Evolutionary conservation across 2,329 filamentous ascomycete genomes (phyloP).

Genomic region (Colletotrichum gigasporum): DNA sequence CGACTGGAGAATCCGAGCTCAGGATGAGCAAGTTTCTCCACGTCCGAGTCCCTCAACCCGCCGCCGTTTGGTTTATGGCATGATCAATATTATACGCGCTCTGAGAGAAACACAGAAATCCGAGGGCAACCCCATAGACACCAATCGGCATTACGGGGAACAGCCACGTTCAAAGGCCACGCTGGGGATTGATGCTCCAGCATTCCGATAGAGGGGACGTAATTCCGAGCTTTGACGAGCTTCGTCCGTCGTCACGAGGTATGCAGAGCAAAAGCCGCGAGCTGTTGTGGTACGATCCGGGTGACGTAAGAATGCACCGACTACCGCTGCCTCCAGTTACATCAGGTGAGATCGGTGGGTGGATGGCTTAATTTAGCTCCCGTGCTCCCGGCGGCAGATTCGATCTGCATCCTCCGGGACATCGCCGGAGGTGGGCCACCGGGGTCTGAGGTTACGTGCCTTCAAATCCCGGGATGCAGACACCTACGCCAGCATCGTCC

Average conservation of each 20-base stretch:
- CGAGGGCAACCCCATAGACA: too few relatives aligned
- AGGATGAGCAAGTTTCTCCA: neutral
- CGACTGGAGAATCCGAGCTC: too few relatives aligned
- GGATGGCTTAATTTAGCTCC: conserved; percentile 6
- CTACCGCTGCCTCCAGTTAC: conserved; percentile 1
- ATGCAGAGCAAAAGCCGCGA: conserved; percentile 20
- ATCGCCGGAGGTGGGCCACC: conserved; percentile 11
- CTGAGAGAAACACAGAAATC: neutral
- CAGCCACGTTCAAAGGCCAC: neutral
- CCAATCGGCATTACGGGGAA: neutral
- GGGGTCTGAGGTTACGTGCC: conserved; percentile 16
- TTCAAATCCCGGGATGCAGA: conserved; percentile 24
- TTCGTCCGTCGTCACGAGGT: conserved; percentile 12
- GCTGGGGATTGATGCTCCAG: neutral
- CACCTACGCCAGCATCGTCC: conserved; percentile 14
- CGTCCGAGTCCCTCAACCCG: neutral
- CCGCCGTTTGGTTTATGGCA: conserved; percentile 1
- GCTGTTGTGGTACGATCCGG: conserved; percentile 1
- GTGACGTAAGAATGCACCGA: conserved; percentile 7
- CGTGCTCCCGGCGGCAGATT: conserved; percentile 10
- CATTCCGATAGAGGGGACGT: neutral
- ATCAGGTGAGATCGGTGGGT: conserved; percentile 21
- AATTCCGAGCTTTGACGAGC: conserved; percentile 5
- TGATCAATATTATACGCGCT: neutral
- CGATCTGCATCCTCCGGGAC: neutral